Conservation (phyloP, 306 rosid genomes). For the barrel medic (Medicago truncatula) region DNA sequence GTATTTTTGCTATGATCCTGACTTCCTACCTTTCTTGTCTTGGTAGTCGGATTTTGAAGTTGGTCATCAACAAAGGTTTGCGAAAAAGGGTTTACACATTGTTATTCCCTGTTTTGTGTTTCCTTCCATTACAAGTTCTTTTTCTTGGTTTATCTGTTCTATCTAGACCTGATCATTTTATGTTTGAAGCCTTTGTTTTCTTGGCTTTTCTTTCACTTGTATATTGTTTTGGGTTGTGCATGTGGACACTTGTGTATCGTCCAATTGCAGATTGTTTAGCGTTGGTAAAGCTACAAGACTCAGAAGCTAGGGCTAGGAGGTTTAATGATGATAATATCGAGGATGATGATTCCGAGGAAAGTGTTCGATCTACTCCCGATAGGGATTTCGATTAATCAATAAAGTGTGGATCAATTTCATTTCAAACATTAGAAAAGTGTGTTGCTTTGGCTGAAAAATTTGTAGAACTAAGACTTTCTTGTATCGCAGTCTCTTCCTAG, state of each 20-base stretch:
- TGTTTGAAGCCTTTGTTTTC: slow-evolving; percentile 86
- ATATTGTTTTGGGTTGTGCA: slow-evolving; percentile 81
- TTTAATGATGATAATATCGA: slow-evolving; percentile 65
- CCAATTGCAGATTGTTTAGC: slow-evolving; percentile 94
- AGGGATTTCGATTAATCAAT: slow-evolving; percentile 70
- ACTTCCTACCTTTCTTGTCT: slow-evolving; percentile 91
- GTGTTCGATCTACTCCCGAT: slow-evolving; percentile 56
- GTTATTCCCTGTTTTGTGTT: slow-evolving; percentile 80
- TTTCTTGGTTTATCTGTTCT: slow-evolving; percentile 91
- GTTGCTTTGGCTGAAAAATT: slow-evolving; percentile 68
- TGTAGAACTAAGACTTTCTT: slow-evolving; percentile 49
- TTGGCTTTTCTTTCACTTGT: slow-evolving; percentile 87
- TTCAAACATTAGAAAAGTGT: slow-evolving; percentile 61
- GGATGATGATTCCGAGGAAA: slow-evolving; percentile 58
- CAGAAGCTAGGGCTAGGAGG: slow-evolving; percentile 79
- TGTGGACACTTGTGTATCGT: slow-evolving; percentile 84
- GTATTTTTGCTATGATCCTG: slow-evolving; percentile 71
- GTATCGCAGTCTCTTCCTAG: slow-evolving; percentile 72
- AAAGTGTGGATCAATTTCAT: slow-evolving; percentile 68
- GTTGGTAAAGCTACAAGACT: slow-evolving; percentile 72
- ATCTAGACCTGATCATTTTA: slow-evolving; percentile 67
- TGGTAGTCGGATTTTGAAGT: slow-evolving; percentile 86
- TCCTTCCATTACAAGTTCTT: slow-evolving; percentile 86
- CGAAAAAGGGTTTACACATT: slow-evolving; percentile 89
- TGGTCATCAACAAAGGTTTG: slow-evolving; percentile 91